Conservation (phyloP, 768 basidiomycete genomes). For the Serpula lacrymans region DNA sequence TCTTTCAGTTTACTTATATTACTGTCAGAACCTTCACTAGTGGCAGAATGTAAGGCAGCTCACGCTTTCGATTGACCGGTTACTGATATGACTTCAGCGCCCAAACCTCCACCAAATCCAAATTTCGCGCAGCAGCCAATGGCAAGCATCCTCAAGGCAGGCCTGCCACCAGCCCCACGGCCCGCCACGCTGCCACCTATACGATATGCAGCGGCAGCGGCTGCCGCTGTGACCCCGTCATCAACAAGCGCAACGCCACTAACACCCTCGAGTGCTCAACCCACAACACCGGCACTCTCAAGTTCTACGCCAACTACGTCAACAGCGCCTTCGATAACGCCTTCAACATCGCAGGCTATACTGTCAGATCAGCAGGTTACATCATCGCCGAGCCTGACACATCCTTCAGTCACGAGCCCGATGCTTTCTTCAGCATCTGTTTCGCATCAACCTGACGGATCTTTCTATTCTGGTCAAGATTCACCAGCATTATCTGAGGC, state of each 20-base stretch:
- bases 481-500: constrained; percentile 77
- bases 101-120: constrained; percentile 76
- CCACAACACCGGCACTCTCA: constrained; percentile 26
- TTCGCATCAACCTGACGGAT: constrained; percentile 62
- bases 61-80: neutral
- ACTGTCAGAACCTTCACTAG: constrained; percentile 61
- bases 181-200: constrained; percentile 69
- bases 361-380: constrained; percentile 36
- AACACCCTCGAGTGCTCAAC: constrained; percentile 38
- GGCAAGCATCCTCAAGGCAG: constrained; percentile 71
- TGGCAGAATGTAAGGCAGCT: constrained; percentile 49
- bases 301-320: constrained; percentile 37
- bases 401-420: constrained; percentile 78
- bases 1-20: constrained; percentile 14
- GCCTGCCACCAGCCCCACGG: constrained; percentile 55
- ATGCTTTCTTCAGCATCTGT: constrained; percentile 70
- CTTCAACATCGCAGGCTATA: constrained; percentile 29
- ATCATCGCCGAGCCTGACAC: constrained; percentile 82
- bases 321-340: constrained; percentile 35
- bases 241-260: constrained; percentile 33
- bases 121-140: constrained; percentile 81
- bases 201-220: constrained; percentile 90
- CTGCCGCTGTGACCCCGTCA: constrained; percentile 34
- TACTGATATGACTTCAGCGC: constrained; percentile 24
- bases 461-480: constrained; percentile 67